Evolutionary conservation across 305 asterid species (phyloP), one percentile per base, ranked within the genome.

Genomic region (Fraxinus baroniana): DNA sequence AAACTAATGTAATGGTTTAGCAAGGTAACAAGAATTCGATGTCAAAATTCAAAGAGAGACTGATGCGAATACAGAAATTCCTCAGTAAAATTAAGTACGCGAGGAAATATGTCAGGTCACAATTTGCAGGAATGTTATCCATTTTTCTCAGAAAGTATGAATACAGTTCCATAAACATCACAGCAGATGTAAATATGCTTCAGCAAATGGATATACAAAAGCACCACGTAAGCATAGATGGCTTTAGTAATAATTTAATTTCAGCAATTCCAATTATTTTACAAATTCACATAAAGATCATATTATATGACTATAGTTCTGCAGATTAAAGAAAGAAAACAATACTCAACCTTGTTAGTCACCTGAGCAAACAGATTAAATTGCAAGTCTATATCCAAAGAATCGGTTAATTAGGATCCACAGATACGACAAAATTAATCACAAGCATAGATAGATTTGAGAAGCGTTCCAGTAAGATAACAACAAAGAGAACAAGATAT

Each of bases 401-500:
- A 41, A 20, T 26, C 18, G 55, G 68, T 77, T 30, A 22, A 10
- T 26, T 66, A 66, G 26, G 74, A 66, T 9, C 8, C 17, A 26
- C 4, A 33, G 36, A 46, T 30, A 35, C 68, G 24, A 22, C 74
- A 30, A 26, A 22, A 76, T 13, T 32, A 84, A 24, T 8, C 73
- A 79, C 57, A 36, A 36, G 78, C 73, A 22, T 12, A 46, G 36
- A 68, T 15, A 66, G 77, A 75, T 84, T 4, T 36, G 33, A 77
- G 37, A 70, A 75, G 74, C 6, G 20, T 18, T 77, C 41, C 36
- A 44, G 35, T 41, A 57, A 49, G 46, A 24, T 6, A 72, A 77
- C 82, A 55, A 28, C 85, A 36, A 18, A 18, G 66, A 57, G 24
- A 75, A 72, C 71, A 82, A 66, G 84, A 82, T 79, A 86, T 78